Evolutionary conservation across 352 stramenopile species (phyloP).

Genomic region (Halophytophthora polymorphica): DNA sequence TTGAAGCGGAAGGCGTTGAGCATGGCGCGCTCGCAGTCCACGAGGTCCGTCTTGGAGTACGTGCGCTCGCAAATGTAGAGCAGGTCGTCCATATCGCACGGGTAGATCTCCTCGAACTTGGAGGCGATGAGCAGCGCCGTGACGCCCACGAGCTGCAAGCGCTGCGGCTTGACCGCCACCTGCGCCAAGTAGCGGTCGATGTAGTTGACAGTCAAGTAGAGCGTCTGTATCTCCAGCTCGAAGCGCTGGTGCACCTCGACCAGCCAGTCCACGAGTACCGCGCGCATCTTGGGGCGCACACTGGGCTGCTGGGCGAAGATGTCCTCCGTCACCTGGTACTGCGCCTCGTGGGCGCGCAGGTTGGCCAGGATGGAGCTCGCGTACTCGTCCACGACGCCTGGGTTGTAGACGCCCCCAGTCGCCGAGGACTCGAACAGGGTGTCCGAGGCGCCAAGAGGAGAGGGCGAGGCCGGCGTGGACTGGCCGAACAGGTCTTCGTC

Average conservation of each 20-base stretch:
- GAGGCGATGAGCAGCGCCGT: conserved; percentile 93
- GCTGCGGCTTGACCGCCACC: conserved; percentile 84
- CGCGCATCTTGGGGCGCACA: conserved; percentile 57
- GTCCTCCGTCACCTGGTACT: conserved; percentile 46
- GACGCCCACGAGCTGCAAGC: conserved; percentile 98
- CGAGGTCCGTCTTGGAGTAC: conserved; percentile 85
- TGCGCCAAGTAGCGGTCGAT: conserved; percentile 96
- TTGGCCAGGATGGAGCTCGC: conserved; percentile 50
- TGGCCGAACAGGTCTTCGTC: conserved; percentile 25
- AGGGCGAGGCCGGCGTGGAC: conserved; percentile 2
- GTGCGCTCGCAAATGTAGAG: conserved; percentile 98
- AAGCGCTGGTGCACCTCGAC: conserved; percentile 98
- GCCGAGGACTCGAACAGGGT: conserved; percentile 1
- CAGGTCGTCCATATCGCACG: conserved; percentile 95
- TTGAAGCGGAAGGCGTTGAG: conserved; percentile 95
- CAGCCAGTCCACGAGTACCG: conserved; percentile 77
- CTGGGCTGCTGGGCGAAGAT: conserved; percentile 50
- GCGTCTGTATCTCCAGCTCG: conserved; percentile 95
- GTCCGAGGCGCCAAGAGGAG: conserved; percentile 4
- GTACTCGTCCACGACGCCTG: conserved; percentile 48
- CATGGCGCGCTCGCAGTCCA: conserved; percentile 93
- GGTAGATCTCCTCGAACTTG: conserved; percentile 99
- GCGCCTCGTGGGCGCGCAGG: conserved; percentile 36
- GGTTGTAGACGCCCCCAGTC: conserved; percentile 24
- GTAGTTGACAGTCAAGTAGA: conserved; percentile 98